Conservation (phyloP, 164 flowering plant genomes). For the Chloranthus sessilifolius region DNA sequence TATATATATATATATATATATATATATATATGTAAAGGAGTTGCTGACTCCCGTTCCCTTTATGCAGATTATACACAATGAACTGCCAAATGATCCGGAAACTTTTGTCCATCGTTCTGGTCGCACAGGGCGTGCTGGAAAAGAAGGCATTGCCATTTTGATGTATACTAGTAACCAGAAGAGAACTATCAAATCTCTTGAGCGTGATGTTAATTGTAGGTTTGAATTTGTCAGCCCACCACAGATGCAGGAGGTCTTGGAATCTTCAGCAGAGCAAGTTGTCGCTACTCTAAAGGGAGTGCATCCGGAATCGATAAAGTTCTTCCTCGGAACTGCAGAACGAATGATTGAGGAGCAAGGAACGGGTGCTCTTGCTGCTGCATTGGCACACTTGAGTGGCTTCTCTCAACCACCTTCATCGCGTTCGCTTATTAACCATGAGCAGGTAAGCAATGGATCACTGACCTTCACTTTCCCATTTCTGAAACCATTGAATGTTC, state of each 20-base stretch:
- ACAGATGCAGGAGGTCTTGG: conserved; percentile 67
- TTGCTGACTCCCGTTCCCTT: background rate
- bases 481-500: background rate
- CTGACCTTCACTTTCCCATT: background rate
- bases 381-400: conserved; percentile 92
- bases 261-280: conserved; percentile 84
- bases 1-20: no score
- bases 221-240: conserved; percentile 90
- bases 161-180: conserved; percentile 82
- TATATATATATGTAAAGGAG: background rate
- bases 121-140: conserved; percentile 99
- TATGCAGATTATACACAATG: conserved; percentile 88
- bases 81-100: conserved; percentile 96
- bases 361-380: conserved; percentile 86
- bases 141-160: conserved; percentile 81
- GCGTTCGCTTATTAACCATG: conserved; percentile 81
- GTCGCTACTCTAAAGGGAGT: conserved; percentile 87
- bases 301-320: conserved; percentile 77
- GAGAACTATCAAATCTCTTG: conserved; percentile 77
- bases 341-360: conserved; percentile 75
- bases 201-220: conserved; percentile 88
- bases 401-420: conserved; percentile 95
- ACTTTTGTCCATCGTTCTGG: conserved; percentile 99
- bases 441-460: conserved; percentile 49
- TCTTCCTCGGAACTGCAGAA: conserved; percentile 86